These are phyloP conservation scores for Sugiyamaella japonica DNA, from an alignment of 1,139 yeast species.

Conservation along the genomic window DNA sequence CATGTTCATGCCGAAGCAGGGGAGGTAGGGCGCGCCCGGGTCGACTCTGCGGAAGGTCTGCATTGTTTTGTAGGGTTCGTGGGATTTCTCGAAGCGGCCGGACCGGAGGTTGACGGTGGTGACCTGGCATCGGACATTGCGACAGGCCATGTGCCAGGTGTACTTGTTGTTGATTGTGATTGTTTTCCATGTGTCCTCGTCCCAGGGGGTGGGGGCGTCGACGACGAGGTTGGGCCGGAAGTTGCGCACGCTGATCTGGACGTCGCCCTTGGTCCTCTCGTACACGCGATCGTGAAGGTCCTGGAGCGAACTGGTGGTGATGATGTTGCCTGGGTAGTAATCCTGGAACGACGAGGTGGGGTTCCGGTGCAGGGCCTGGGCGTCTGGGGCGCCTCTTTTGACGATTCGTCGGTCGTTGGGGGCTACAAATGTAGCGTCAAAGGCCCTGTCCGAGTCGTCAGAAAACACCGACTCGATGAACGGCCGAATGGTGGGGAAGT, in stretches of 20 bases:
- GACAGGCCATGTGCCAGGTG: constrained; percentile 38
- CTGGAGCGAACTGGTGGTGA: constrained; percentile 41
- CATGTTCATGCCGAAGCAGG: constrained; percentile 46
- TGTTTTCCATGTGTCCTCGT: constrained; percentile 44
- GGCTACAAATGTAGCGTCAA: constrained; percentile 33
- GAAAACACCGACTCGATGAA: constrained; percentile 22
- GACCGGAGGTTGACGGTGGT: constrained; percentile 42
- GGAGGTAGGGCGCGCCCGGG: constrained; percentile 37
- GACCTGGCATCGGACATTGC: constrained; percentile 45
- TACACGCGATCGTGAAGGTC: constrained; percentile 35
- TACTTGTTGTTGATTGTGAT: constrained; percentile 34
- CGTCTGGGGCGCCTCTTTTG: constrained; percentile 30
- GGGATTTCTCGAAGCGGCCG: constrained; percentile 40
- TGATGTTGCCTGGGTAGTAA: constrained; percentile 46
- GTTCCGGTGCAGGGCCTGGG: constrained; percentile 22
- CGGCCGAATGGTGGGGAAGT: constrained; percentile 22
- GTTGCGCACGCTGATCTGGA: constrained; percentile 31
- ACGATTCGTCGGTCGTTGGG: constrained; percentile 42
- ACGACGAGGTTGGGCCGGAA: constrained; percentile 48
- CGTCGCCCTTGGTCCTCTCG: constrained; percentile 28
- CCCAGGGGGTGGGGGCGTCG: constrained; percentile 37
- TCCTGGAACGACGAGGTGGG: constrained; percentile 45
- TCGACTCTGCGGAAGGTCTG: constrained; percentile 44
- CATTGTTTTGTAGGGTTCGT: constrained; percentile 42
- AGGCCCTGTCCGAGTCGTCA: constrained; percentile 19